Base-by-base conservation (phyloP, 768 basidiomycete genomes). In the Polyporus arcularius region DNA sequence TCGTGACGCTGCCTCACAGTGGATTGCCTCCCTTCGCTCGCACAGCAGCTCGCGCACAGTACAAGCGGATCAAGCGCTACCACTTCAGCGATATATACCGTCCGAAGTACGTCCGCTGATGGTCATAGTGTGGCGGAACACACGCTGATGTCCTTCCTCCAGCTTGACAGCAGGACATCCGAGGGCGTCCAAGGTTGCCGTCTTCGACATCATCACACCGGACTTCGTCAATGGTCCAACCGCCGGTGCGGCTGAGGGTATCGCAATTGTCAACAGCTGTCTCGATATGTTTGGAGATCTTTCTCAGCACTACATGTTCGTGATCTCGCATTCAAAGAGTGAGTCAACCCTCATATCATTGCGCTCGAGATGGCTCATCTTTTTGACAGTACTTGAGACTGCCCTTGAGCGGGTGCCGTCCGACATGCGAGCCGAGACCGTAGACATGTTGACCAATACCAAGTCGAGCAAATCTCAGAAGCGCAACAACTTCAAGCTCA, bases 121-220 rank as follows among this genome's bases (percentile, higher is more conserved):
- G 11, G 15, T 12, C 16, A 49, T 40, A 6, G 26, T 2, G 15
- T 58, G 18, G 9, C 5, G 26, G 14, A n/a, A 53, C 21, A 26
- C 21, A 26, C 21, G 32, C 57, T 47, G 2, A 12, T 31, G 16
- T 15, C 2, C 26, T 55, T 5, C 18, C 14, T 26, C 5, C 65
- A 91, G 89, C 58, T 71, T 81, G 21, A 82, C 86, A 30, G 80
- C 86, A 3, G 91, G 90, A 3, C 92, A 93, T 70, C 92, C 91
- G 0, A 85, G 84, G 62, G 78, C 81, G 50, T 79, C 80, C 55
- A 92, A 91, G 67, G 89, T 87, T 0, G 92, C 92, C 0, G 80
- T 90, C 21, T 87, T 93, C 63, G 92, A 95, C 71, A 92, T 95
- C 54, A 88, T 95, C 61, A 89, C 89, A 11, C 85, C 85, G 0